phyloP scores from a whole-genome alignment of 2,329 filamentous ascomycete species.

The Colletotrichum musicola region DNA sequence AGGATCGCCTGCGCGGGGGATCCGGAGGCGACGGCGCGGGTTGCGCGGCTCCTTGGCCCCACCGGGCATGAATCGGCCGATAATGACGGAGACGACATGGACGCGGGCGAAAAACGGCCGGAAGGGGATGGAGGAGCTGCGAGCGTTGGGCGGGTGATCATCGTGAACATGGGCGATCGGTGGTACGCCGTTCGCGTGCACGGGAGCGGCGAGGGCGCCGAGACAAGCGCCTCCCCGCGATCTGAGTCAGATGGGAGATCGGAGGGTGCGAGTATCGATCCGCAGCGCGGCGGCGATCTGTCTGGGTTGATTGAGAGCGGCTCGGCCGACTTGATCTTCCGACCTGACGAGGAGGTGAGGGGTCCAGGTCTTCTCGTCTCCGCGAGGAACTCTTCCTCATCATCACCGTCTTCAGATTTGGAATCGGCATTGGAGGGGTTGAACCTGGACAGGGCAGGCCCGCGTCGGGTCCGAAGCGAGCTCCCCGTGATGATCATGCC shows the following conservation, averaged over 20 bases:
- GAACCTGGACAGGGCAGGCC: neutral
- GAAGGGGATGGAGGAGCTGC: neutral
- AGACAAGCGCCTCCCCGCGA: neutral
- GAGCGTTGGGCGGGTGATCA: neutral
- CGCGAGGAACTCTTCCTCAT: neutral
- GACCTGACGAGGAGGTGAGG: slow-evolving; percentile 1
- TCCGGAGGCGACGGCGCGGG: neutral
- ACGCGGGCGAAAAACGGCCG: neutral
- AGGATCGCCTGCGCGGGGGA: neutral
- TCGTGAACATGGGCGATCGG: neutral
- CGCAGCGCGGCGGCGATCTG: neutral
- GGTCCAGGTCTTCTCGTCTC: slow-evolving; percentile 17
- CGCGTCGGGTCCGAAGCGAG: neutral
- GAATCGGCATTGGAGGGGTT: neutral
- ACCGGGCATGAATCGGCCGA: neutral
- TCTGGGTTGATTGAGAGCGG: neutral
- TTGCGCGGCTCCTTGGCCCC: neutral
- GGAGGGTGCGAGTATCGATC: neutral
- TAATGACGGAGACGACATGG: neutral
- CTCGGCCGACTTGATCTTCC: neutral
- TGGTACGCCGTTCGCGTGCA: slow-evolving; percentile 11
- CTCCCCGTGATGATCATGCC: slow-evolving; percentile 9
- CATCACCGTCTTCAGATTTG: too few species aligned
- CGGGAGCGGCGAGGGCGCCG: neutral
- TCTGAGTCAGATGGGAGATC: neutral